Percentiles rank a stretch among this genome's conserved stretches.
phyloP scores from a whole-genome alignment of 306 rosid species.

The Vicia villosa region DNA sequence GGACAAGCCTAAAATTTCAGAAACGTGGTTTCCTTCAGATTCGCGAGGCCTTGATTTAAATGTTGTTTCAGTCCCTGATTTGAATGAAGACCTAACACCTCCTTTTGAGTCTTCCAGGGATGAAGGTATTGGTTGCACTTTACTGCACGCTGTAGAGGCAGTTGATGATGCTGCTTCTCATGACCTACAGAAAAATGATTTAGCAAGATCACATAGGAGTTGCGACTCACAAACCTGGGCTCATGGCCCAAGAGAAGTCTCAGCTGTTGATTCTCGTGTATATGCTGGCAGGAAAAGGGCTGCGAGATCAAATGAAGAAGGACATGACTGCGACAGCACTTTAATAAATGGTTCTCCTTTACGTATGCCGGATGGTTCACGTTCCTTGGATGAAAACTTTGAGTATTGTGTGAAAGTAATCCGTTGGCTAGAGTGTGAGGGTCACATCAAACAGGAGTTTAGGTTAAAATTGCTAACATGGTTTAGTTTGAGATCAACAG shows the following conservation, averaged over 20 bases:
- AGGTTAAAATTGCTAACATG: constrained; percentile 94
- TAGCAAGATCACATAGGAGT: constrained; percentile 86
- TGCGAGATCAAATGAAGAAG: constrained; percentile 67
- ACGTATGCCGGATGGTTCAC: constrained; percentile 52
- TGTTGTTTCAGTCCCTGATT: constrained; percentile 85
- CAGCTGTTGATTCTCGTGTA: constrained; percentile 77
- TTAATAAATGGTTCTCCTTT: constrained; percentile 83
- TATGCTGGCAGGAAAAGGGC: constrained; percentile 71
- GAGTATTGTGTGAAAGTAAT: constrained; percentile 96
- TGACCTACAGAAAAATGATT: constrained; percentile 60
- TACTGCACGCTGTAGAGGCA: constrained; percentile 78
- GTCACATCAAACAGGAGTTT: constrained; percentile 83
- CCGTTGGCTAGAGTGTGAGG: constrained; percentile 97
- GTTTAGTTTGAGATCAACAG: constrained; percentile 97
- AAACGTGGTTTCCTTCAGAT: constrained; percentile 58
- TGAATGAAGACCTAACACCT: constrained; percentile 90
- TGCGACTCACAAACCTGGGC: constrained; percentile 91
- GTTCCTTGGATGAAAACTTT: constrained; percentile 77
- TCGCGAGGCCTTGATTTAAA: constrained; percentile 83
- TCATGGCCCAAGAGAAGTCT: constrained; percentile 61
- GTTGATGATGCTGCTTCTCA: constrained; percentile 85
- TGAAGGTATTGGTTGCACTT: constrained; percentile 82
- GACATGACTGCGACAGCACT: constrained; percentile 88
- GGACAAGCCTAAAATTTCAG: constrained; percentile 58
- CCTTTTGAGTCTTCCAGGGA: constrained; percentile 88